Evolutionary conservation across 768 basidiomycete genomes (phyloP), one percentile per base, ranked within the genome.

Genomic region (Phaeotremella fagi): DNA sequence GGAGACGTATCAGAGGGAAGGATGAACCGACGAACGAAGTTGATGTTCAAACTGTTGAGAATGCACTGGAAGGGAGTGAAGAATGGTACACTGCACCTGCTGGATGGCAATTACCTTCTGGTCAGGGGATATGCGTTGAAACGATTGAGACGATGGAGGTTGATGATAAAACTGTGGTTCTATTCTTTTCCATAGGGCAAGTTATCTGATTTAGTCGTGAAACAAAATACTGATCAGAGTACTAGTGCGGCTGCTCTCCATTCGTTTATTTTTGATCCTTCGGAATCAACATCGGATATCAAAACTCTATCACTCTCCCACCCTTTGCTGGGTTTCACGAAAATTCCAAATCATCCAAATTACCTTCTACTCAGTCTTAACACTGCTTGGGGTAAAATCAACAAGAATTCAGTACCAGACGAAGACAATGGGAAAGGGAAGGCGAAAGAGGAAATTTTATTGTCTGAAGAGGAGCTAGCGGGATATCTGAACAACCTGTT

Each of bases 131-230:
- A 3, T 74, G 70, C 51, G 49, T 74, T 11, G 63, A 63, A 57
- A 68, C 66, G 56, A 68, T 74, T 23, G 37, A 61, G 23, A 59
- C 49, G 26, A 28, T 65, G 1, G 15, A 33, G 18, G 55, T 72
- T 4, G 69, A 55, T 0, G 51, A 55, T 15, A 24, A 66, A 25
- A 63, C 52, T 4, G 37, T 63, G n/a, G 60, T 74, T 12, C 23
- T 70, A n/a, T 74, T 74, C 54, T 68, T 66, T 45, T 72, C 70
- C 2, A 63, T 69, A 57, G 72, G 72, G 71, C 72, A 29, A 59
- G 68, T 55, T 25, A 20, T 4, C 25, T 5, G 9, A 18, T 11
- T n/a, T 1, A 7, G 11, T 9, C 33, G 9, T n/a, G 33, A 9
- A 35, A n/a, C 9, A 35, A n/a, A n/a, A n/a, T n/a, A n/a, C n/a